phyloP scores from a whole-genome alignment of 2,329 filamentous ascomycete genomes.

The Aspergillus ibericus region DNA sequence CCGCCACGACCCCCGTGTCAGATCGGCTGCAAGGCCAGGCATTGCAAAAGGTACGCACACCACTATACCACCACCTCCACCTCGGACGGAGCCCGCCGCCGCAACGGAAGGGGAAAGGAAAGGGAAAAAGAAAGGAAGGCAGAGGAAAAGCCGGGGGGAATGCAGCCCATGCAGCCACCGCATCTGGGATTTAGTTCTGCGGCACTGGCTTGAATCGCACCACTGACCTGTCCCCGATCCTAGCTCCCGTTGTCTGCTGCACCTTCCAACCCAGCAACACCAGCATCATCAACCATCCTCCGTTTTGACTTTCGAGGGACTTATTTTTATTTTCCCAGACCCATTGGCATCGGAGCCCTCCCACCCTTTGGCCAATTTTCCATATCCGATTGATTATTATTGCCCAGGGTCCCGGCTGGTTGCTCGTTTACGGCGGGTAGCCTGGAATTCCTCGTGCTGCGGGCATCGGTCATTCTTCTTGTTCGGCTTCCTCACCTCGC shows the following conservation, averaged over 20 bases:
- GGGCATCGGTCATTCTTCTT: background rate
- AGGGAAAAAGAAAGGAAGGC: background rate
- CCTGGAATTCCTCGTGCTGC: constrained; percentile 26
- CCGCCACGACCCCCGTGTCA: no score
- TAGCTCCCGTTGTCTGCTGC: constrained; percentile 3
- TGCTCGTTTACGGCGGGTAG: constrained; percentile 38
- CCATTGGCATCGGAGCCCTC: background rate
- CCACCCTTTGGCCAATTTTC: background rate
- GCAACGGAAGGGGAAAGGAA: background rate
- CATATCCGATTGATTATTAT: constrained; percentile 1
- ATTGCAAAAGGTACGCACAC: no score
- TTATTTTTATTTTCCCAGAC: background rate
- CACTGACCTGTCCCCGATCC: constrained; percentile 1
- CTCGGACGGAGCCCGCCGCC: background rate
- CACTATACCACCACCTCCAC: no score
- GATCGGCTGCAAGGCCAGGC: no score
- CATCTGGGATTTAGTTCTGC: background rate
- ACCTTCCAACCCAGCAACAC: background rate
- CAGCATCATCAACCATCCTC: no score
- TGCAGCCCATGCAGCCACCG: background rate
- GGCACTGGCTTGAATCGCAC: background rate
- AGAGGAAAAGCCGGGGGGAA: background rate
- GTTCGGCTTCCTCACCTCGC: background rate
- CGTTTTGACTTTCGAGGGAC: background rate
- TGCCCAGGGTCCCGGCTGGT: constrained; percentile 8